Percentiles rank a stretch among this genome's conserved stretches.
Evolutionary conservation across 1,139 yeast genomes (phyloP).

Genomic region (Tardiomyces digboiensis): DNA sequence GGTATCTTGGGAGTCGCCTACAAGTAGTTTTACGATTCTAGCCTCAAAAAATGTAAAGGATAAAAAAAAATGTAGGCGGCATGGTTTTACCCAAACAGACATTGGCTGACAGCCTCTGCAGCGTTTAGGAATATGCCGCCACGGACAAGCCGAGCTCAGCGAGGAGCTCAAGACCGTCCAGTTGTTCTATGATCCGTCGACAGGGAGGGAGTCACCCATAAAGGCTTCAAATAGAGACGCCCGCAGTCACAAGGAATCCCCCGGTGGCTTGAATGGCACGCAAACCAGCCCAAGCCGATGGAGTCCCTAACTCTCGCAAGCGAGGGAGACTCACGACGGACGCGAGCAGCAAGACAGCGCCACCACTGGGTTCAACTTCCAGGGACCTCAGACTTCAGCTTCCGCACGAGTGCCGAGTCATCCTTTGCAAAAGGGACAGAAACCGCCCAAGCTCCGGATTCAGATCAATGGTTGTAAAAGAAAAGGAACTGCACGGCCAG

Average conservation of each 20-base stretch:
- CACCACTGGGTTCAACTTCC: slow-evolving; percentile 3
- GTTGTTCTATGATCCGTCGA: slow-evolving; percentile 30
- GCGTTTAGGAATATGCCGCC: slow-evolving; percentile 93
- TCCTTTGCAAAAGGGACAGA: slow-evolving; percentile 8
- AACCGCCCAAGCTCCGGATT: slow-evolving; percentile 14
- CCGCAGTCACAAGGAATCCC: slow-evolving; percentile 1
- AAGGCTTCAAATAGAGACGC: slow-evolving; percentile 12
- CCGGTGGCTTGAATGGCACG: slow-evolving; percentile 6
- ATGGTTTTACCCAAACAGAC: slow-evolving; percentile 91
- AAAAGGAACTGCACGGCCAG: too few relatives aligned
- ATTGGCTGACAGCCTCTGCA: slow-evolving; percentile 76
- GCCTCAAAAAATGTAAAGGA: slow-evolving; percentile 1
- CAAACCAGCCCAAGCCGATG: slow-evolving; percentile 14
- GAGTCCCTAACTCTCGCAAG: slow-evolving; percentile 19
- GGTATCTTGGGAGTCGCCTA: too few relatives aligned
- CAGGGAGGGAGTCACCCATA: slow-evolving; percentile 24
- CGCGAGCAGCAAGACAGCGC: slow-evolving; percentile 1
- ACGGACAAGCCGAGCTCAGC: slow-evolving; percentile 25
- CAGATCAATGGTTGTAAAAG: slow-evolving; percentile 12
- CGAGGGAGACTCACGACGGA: slow-evolving; percentile 21
- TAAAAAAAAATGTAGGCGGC: slow-evolving; percentile 52
- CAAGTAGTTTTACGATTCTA: too few relatives aligned
- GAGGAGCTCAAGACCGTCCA: slow-evolving; percentile 27
- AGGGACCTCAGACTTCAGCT: slow-evolving; percentile 13
- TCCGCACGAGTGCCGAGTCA: slow-evolving; percentile 20